Evolutionary conservation across 2,329 filamentous ascomycete species (phyloP).

Genomic region (Mycosphaerella sp.): DNA sequence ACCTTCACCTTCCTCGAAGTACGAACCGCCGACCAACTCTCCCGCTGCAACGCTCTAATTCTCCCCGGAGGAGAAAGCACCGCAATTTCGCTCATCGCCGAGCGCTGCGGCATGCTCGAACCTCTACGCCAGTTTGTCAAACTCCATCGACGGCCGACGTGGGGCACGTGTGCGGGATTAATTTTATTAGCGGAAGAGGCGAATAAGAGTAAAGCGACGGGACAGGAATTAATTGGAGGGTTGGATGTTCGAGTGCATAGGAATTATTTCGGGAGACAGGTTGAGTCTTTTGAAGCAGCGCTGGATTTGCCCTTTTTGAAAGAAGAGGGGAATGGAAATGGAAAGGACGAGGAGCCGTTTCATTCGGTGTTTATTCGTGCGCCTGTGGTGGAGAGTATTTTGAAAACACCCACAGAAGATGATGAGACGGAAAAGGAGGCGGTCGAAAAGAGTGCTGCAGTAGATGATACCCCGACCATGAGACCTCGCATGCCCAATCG

Average conservation of each 20-base stretch:
- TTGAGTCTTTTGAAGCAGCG: slow-evolving; percentile 78
- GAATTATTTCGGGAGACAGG: slow-evolving; percentile 92
- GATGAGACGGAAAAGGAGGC: slow-evolving; percentile 4
- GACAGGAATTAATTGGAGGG: slow-evolving; percentile 88
- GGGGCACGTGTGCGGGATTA: slow-evolving; percentile 93
- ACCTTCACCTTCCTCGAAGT: slow-evolving; percentile 67
- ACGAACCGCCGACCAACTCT: slow-evolving; percentile 65
- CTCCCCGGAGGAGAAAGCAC: slow-evolving; percentile 95
- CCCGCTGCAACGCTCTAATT: slow-evolving; percentile 71
- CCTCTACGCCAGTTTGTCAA: slow-evolving; percentile 87
- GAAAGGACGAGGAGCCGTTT: slow-evolving; percentile 47
- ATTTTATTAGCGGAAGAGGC: slow-evolving; percentile 85
- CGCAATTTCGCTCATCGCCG: slow-evolving; percentile 81
- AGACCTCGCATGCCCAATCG: slow-evolving; percentile 6
- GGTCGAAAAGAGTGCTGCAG: neutral
- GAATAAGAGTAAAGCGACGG: slow-evolving; percentile 80
- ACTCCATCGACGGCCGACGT: slow-evolving; percentile 72
- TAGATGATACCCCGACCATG: neutral
- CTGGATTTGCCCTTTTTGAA: slow-evolving; percentile 62
- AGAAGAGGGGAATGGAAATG: neutral
- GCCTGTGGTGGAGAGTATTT: slow-evolving; percentile 79
- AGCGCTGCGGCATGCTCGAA: slow-evolving; percentile 71
- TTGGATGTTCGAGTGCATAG: slow-evolving; percentile 84
- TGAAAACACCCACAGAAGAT: slow-evolving; percentile 37
- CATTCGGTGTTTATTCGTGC: slow-evolving; percentile 88